A percentile compares a stretch with the other conserved stretches of the same genome.
phyloP scores from a whole-genome alignment of 176 grass and related monocot genomes.

The Rhynchospora breviuscula region DNA sequence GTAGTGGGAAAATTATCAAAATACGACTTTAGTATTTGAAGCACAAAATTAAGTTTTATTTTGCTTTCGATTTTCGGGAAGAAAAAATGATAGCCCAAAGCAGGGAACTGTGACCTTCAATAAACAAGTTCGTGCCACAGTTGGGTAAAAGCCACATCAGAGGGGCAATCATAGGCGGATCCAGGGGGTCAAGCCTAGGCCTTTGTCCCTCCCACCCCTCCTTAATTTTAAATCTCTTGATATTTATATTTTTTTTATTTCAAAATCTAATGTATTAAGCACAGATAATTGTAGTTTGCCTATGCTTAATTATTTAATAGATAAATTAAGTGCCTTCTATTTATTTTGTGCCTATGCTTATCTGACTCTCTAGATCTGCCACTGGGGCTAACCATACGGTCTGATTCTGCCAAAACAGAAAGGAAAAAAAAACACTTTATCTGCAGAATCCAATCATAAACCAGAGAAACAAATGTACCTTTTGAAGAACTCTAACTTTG shows the following conservation, averaged over 20 bases:
- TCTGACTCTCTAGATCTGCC: no score
- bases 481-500: constrained; percentile 96
- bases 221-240: no score
- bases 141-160: neutral
- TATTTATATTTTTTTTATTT: no score
- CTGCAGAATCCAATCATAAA: constrained; percentile 15
- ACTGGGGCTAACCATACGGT: neutral
- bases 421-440: neutral
- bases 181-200: neutral
- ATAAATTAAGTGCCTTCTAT: no score
- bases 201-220: no score
- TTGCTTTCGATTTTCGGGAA: neutral
- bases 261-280: no score
- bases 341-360: no score
- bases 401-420: neutral
- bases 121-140: neutral
- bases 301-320: no score
- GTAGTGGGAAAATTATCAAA: neutral
- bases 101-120: neutral
- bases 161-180: neutral
- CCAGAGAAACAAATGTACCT: constrained; percentile 45
- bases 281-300: no score
- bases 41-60: neutral
- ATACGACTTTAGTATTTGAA: neutral
- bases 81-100: neutral